phyloP scores from a whole-genome alignment of 345 rosid genomes.

The Excoecaria agallocha region DNA sequence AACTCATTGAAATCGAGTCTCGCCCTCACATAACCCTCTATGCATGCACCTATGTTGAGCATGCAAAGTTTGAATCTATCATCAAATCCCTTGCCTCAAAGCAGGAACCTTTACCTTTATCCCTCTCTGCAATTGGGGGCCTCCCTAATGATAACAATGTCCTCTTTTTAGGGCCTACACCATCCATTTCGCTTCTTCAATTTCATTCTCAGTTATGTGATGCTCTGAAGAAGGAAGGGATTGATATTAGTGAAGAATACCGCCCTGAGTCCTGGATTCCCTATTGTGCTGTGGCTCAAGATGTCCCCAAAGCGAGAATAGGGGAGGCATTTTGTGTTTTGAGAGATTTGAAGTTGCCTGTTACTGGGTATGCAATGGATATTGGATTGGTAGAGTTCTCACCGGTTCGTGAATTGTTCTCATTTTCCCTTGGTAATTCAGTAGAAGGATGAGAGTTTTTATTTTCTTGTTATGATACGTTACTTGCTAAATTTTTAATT shows the following conservation, averaged over 20 bases:
- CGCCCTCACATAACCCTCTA: conserved; percentile 92
- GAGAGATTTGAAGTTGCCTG: conserved; percentile 90
- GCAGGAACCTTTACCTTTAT: conserved; percentile 66
- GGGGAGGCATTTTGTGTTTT: conserved; percentile 80
- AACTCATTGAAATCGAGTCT: conserved; percentile 87
- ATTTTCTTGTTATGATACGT: not conserved
- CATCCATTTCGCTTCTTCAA: conserved; percentile 68
- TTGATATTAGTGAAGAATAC: conserved; percentile 71
- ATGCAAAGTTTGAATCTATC: conserved; percentile 64
- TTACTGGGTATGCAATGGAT: conserved; percentile 82
- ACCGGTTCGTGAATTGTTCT: conserved; percentile 82
- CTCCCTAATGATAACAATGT: conserved; percentile 60
- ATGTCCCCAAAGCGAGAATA: conserved; percentile 68
- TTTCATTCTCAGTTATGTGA: conserved; percentile 71
- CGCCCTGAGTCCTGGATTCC: conserved; percentile 75
- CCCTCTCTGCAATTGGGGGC: conserved; percentile 69
- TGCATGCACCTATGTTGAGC: conserved; percentile 52
- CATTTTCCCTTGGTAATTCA: conserved; percentile 68
- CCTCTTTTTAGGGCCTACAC: conserved; percentile 76
- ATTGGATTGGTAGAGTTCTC: conserved; percentile 86
- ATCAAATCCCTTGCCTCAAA: conserved; percentile 58
- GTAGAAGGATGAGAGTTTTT: conserved; percentile 19
- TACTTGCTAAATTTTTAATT: conserved; percentile 10
- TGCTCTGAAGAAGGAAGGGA: conserved; percentile 73
- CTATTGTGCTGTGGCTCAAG: conserved; percentile 79